Evolutionary conservation across 2,329 filamentous ascomycete species (phyloP).

Genomic region (Clonostachys rhizophaga): DNA sequence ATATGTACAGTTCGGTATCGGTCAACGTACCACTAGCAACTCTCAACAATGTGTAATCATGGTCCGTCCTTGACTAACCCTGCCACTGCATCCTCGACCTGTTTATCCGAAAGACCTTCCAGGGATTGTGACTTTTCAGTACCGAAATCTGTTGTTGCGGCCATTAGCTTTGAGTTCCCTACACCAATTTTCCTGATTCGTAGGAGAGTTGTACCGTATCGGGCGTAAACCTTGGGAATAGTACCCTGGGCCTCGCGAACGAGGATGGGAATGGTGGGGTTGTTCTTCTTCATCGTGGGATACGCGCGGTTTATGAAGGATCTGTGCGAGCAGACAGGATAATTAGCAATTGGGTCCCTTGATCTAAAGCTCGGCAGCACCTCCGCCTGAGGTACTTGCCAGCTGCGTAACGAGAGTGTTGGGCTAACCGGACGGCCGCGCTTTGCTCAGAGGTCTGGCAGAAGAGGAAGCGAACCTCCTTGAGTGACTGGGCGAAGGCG

Average conservation of each 20-base stretch:
- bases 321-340: conserved; percentile 6
- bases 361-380: not conserved
- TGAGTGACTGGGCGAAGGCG: conserved; percentile 81
- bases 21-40: not conserved
- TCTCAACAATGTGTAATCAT: not conserved
- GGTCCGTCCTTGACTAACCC: conserved; percentile 40
- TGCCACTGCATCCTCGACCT: conserved; percentile 55
- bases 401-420: conserved; percentile 1
- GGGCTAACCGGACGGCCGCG: conserved; percentile 74
- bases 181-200: not conserved
- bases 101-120: conserved; percentile 55
- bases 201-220: conserved; percentile 65
- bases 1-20: not conserved
- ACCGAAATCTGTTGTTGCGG: conserved; percentile 41
- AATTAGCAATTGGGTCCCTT: not conserved
- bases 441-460: conserved; percentile 93
- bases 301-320: conserved; percentile 88
- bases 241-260: conserved; percentile 87
- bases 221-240: conserved; percentile 80
- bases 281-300: conserved; percentile 99
- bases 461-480: conserved; percentile 95
- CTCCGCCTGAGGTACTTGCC: not conserved
- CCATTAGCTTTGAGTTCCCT: not conserved
- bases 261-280: conserved; percentile 89
- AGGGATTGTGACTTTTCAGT: conserved; percentile 52